These are phyloP conservation scores for Favolaschia claudopus DNA, from an alignment of 768 basidiomycete species.

Conservation along the genomic window DNA sequence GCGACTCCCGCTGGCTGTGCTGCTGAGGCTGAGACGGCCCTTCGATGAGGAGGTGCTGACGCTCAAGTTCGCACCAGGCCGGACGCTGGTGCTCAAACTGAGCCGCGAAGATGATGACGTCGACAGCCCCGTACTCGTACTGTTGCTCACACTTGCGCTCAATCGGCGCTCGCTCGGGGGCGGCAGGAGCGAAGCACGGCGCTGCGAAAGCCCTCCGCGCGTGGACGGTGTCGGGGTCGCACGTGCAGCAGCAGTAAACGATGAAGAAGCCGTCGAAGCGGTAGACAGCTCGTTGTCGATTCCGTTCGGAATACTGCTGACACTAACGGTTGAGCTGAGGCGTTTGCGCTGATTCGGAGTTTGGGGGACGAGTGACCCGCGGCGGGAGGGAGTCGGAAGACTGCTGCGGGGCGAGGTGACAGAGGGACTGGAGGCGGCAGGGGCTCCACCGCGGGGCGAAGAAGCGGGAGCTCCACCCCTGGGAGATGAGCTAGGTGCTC, in stretches of 20 bases:
- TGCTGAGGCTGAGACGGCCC: conserved; percentile 26
- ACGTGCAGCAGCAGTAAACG: conserved; percentile 24
- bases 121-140: background rate
- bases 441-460: conserved; percentile 11
- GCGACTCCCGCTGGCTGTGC: conserved; percentile 43
- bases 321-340: conserved; percentile 19
- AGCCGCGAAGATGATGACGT: background rate
- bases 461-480: background rate
- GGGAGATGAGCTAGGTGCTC: background rate
- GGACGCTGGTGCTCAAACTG: background rate
- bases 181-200: conserved; percentile 22
- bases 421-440: background rate
- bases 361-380: conserved; percentile 20
- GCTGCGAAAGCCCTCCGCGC: conserved; percentile 10
- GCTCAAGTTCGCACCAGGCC: background rate
- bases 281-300: conserved; percentile 26
- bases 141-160: conserved; percentile 5
- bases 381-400: conserved; percentile 9
- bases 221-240: conserved; percentile 24
- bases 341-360: conserved; percentile 23
- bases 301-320: too few relatives aligned
- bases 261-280: conserved; percentile 18
- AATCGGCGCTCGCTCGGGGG: conserved; percentile 23
- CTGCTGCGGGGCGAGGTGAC: background rate
- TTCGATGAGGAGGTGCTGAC: conserved; percentile 14